phyloP scores from a whole-genome alignment of 31 red algal species.

The Bonnemaisonia californica region DNA sequence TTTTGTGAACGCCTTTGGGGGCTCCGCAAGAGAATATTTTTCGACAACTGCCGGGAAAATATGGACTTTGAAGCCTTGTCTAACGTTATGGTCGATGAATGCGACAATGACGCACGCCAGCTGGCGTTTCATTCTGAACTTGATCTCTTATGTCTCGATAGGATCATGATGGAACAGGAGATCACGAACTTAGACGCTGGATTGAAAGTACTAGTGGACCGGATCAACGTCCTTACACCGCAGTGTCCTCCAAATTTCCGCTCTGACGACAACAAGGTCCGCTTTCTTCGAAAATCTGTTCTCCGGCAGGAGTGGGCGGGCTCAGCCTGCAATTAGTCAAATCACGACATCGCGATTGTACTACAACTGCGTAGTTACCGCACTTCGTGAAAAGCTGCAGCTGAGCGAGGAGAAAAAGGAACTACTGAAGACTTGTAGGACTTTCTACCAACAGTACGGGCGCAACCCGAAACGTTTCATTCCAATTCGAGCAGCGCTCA shows the following conservation, averaged over 20 bases:
- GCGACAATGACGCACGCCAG: neutral
- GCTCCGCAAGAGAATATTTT: conserved; percentile 5
- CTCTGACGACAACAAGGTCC: conserved; percentile 20
- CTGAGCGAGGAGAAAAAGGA: neutral
- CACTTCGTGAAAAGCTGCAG: conserved; percentile 22
- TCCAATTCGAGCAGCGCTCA: no score
- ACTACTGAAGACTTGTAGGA: neutral
- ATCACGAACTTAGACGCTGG: neutral
- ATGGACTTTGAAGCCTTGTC: neutral
- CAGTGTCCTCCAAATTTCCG: conserved; percentile 12
- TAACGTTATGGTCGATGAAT: conserved; percentile 6
- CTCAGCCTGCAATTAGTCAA: neutral
- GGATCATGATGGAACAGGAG: neutral
- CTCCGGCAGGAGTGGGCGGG: conserved; percentile 13
- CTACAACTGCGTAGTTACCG: conserved; percentile 32
- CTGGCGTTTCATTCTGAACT: conserved; percentile 5
- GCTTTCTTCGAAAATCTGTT: conserved; percentile 7
- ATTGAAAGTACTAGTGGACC: neutral
- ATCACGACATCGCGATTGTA: conserved; percentile 26
- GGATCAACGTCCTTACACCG: conserved; percentile 21
- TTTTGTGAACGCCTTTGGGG: conserved; percentile 1
- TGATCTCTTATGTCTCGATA: neutral
- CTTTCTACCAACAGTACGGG: neutral
- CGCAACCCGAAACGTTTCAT: neutral
- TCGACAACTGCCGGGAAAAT: neutral